Evolutionary conservation across 257 asterid genomes (phyloP), one percentile per base, ranked within the genome.

Genomic region (Ilex asprella): DNA sequence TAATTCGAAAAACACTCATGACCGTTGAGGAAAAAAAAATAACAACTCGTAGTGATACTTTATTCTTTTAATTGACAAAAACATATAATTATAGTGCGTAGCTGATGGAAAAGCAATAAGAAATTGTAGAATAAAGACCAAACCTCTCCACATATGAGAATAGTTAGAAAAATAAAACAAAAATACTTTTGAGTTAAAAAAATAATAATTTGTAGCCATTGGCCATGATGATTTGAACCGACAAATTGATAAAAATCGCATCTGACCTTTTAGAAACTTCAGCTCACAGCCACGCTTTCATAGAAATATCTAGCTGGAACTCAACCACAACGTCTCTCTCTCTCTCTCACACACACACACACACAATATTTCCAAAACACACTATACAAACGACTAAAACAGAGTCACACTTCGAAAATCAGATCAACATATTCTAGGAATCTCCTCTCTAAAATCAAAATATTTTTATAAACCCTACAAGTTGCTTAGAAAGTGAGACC

Each of bases 361-460:
- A 44, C 51, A 31, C 54, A 31, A 47, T 29, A 60, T 49, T 58
- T 61, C 11, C 59, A 61, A 21, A 16, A 27, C 30, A 50, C 43
- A 12, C 32, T 68, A 21, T 32, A 30, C 0, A 35, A 35, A 8
- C 41, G 1, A 35, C 41, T 35, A 1, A 35, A 35, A 35, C 41
- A 4, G 8, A 35, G 41, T 8, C 41, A 35, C 41, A 35, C 41
- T 8, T 8, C 16, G 21, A 47, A 44, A 35, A 64, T 56, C 67
- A 68, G 64, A 44, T 10, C 27, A 64, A 62, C 66, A 77, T 73
- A 73, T 77, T 66, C 79, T 58, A 44, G 62, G 88, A 82, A 88
- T 83, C 92, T 86, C 73, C 82, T 68, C 62, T 72, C 56, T 29
- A 66, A 78, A 50, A 46, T 71, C 79, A 62, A 62, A 16, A 65